Percentiles rank a stretch among this genome's conserved stretches.
phyloP scores from a whole-genome alignment of 2,329 filamentous ascomycete species.

The Talaromyces sp. region DNA sequence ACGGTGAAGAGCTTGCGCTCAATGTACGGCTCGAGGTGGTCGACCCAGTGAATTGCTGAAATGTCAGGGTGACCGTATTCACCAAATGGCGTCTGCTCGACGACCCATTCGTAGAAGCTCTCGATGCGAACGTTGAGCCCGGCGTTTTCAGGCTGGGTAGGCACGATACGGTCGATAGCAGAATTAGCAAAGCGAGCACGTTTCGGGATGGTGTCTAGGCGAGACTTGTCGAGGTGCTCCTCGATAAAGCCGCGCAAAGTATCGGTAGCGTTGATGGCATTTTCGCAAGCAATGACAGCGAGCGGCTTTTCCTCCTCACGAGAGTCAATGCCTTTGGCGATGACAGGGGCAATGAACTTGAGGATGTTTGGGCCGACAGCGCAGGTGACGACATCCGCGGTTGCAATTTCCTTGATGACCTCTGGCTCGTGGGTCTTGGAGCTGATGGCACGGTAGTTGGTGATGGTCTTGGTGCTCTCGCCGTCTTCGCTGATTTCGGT shows the following conservation, averaged over 20 bases:
- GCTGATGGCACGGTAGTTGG: conserved; percentile 96
- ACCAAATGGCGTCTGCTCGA: conserved; percentile 80
- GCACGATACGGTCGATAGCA: conserved; percentile 96
- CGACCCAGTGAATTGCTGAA: conserved; percentile 87
- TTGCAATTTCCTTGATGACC: conserved; percentile 77
- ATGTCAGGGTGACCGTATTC: conserved; percentile 67
- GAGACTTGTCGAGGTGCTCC: conserved; percentile 64
- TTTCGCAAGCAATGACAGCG: conserved; percentile 95
- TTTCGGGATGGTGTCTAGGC: conserved; percentile 61
- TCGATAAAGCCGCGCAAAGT: conserved; percentile 79
- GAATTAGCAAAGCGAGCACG: conserved; percentile 93
- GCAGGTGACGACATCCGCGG: conserved; percentile 88
- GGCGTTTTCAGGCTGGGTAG: conserved; percentile 72
- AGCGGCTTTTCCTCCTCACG: conserved; percentile 65
- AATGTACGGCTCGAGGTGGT: conserved; percentile 88
- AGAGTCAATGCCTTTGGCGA: conserved; percentile 85
- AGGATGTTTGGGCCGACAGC: conserved; percentile 95
- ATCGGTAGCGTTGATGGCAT: conserved; percentile 91
- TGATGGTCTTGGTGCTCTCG: conserved; percentile 74
- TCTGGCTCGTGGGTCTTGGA: conserved; percentile 78
- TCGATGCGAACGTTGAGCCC: conserved; percentile 92
- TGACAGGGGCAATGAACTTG: conserved; percentile 91
- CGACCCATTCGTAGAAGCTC: conserved; percentile 99
- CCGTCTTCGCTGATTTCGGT: conserved; percentile 86
- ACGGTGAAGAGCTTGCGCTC: conserved; percentile 99